Evolutionary conservation across 331 rosid genomes (phyloP).

Genomic region (Rhamnella rubrinervis): DNA sequence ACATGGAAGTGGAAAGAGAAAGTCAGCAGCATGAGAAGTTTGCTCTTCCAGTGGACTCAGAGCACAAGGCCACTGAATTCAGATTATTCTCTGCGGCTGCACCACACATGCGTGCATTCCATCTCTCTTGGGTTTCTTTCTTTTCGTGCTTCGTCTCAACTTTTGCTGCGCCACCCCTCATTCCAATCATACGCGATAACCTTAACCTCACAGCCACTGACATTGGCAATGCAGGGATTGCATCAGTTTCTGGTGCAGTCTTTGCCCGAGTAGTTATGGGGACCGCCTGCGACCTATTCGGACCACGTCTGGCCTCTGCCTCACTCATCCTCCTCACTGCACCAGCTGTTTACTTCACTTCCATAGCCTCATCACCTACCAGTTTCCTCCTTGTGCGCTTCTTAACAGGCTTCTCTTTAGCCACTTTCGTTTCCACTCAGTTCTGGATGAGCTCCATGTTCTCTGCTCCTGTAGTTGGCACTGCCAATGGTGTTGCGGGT

Average conservation of each 20-base stretch:
- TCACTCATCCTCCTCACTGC: constrained; percentile 66
- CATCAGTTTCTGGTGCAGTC: constrained; percentile 89
- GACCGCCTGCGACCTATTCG: constrained; percentile 77
- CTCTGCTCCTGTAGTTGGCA: constrained; percentile 68
- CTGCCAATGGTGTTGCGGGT: constrained; percentile 74
- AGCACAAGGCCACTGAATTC: constrained; percentile 74
- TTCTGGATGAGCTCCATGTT: constrained; percentile 99
- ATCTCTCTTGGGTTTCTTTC: constrained; percentile 86
- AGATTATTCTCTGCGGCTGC: constrained; percentile 55
- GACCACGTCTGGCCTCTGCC: constrained; percentile 89
- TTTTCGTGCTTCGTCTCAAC: constrained; percentile 78
- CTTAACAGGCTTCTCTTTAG: constrained; percentile 85
- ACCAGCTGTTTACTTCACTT: constrained; percentile 70
- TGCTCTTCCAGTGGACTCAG: constrained; percentile 77
- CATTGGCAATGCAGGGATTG: constrained; percentile 91
- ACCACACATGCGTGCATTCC: constrained; percentile 94
- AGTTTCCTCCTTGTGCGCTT: constrained; percentile 71
- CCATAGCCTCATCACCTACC: constrained; percentile 52
- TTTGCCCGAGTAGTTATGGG: constrained; percentile 89
- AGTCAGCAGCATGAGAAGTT: constrained; percentile 39
- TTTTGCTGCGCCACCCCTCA: constrained; percentile 82
- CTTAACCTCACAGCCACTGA: constrained; percentile 87
- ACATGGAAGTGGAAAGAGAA: constrained; percentile 24
- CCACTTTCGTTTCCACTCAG: constrained; percentile 88
- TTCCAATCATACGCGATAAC: constrained; percentile 83